These are phyloP conservation scores for Aspergillus tubingensis DNA, from an alignment of 2,329 filamentous ascomycete genomes.

Conservation along the genomic window DNA sequence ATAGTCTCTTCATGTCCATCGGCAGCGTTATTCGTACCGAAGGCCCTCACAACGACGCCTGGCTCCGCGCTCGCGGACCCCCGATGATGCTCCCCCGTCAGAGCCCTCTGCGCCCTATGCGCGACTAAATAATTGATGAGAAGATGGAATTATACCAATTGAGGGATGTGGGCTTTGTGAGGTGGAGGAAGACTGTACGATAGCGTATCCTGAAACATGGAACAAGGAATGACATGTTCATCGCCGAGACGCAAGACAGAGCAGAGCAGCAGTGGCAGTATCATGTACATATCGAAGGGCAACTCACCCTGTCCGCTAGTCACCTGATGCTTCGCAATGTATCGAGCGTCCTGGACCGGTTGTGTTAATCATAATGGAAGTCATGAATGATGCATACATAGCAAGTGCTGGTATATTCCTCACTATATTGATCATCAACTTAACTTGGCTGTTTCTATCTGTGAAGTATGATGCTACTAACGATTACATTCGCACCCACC, in stretches of 20 bases:
- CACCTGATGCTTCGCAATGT: conserved; percentile 15
- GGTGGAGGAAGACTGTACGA: conserved; percentile 32
- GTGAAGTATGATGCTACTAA: not conserved
- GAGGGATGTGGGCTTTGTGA: conserved; percentile 3
- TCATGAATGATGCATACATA: conserved; percentile 5
- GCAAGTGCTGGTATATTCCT: not conserved
- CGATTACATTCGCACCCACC: not conserved
- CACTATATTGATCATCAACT: not conserved
- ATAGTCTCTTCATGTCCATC: conserved; percentile 95
- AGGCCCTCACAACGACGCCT: conserved; percentile 74
- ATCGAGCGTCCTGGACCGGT: conserved; percentile 19
- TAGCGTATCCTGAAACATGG: conserved; percentile 23
- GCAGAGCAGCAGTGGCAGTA: conserved; percentile 8
- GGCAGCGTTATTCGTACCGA: conserved; percentile 95
- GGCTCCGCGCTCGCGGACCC: conserved; percentile 70
- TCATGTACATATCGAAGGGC: conserved; percentile 23
- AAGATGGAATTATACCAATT: not conserved
- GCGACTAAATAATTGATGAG: conserved; percentile 29
- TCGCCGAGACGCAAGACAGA: conserved; percentile 8
- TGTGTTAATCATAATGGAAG: conserved; percentile 25
- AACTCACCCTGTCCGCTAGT: conserved; percentile 3
- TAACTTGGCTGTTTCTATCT: not conserved
- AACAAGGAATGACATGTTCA: conserved; percentile 5
- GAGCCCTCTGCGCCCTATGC: conserved; percentile 34
- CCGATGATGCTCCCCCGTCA: conserved; percentile 67